Evolutionary conservation across 1,284 basidiomycete genomes (phyloP).

Genomic region (Fistulinella cinereoalba): DNA sequence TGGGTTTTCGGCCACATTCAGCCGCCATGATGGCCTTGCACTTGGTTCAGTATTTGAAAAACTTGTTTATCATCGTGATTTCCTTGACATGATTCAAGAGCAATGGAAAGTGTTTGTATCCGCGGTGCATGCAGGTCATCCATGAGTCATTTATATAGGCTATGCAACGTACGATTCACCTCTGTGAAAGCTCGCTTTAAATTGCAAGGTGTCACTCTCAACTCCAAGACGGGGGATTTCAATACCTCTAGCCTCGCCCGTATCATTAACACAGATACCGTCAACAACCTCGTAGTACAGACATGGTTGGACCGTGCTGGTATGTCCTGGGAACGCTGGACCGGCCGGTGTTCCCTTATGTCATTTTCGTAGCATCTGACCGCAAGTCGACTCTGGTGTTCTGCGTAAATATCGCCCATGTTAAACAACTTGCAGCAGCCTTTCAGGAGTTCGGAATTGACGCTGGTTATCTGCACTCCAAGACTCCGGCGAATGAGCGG

Average conservation of each 20-base stretch:
- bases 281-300: constrained; percentile 76
- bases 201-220: constrained; percentile 65
- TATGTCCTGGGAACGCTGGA: constrained; percentile 31
- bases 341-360: not conserved
- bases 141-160: constrained; percentile 46
- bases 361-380: constrained; percentile 36
- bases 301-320: constrained; percentile 82
- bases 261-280: constrained; percentile 73
- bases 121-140: not conserved
- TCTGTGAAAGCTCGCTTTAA: constrained; percentile 74
- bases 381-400: constrained; percentile 90
- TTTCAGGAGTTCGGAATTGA: constrained; percentile 83
- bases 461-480: constrained; percentile 78
- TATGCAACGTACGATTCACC: constrained; percentile 82
- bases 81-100: constrained; percentile 90
- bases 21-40: constrained; percentile 87
- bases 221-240: constrained; percentile 73
- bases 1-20: constrained; percentile 95
- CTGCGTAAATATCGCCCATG: constrained; percentile 84
- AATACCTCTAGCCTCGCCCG: constrained; percentile 70
- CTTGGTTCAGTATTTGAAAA: constrained; percentile 86
- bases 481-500: constrained; percentile 67
- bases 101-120: constrained; percentile 60
- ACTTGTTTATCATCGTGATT: constrained; percentile 95
- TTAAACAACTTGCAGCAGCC: constrained; percentile 68